Conservation (phyloP, 108 stramenopile genomes). For the Nitzschia sp. region DNA sequence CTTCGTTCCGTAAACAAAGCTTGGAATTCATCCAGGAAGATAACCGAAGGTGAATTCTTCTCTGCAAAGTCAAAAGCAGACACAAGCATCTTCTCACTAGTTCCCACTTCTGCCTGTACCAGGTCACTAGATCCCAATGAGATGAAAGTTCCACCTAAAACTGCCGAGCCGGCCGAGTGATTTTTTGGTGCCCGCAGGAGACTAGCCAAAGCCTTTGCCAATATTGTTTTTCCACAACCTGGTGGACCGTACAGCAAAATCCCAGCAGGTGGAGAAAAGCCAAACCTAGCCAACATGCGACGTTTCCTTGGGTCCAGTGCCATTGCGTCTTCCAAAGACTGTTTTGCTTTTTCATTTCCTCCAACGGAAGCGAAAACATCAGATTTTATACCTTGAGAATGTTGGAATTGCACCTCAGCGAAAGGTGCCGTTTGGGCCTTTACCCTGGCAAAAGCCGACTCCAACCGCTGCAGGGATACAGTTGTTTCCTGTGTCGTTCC, state of each 20-base stretch:
- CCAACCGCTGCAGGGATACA: constrained; percentile 35
- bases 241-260: constrained; percentile 81
- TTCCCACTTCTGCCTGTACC: constrained; percentile 69
- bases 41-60: constrained; percentile 69
- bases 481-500: background rate
- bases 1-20: constrained; percentile 73
- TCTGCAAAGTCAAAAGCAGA: constrained; percentile 73
- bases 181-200: constrained; percentile 30
- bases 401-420: constrained; percentile 23
- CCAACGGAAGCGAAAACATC: constrained; percentile 61
- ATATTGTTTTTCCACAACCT: constrained; percentile 80
- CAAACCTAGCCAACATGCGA: constrained; percentile 46
- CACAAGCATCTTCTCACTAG: constrained; percentile 74
- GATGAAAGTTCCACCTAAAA: constrained; percentile 63
- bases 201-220: constrained; percentile 74
- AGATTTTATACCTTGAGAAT: background rate
- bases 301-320: constrained; percentile 60
- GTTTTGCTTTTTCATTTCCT: constrained; percentile 73
- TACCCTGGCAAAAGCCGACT: constrained; percentile 35
- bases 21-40: constrained; percentile 86
- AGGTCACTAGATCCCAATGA: constrained; percentile 75
- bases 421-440: constrained; percentile 12
- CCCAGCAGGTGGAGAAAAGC: constrained; percentile 64
- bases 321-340: constrained; percentile 71
- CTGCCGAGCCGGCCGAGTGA: background rate